Evolutionary conservation across 2,329 filamentous ascomycete species (phyloP).

Genomic region (Cadophora gregata): DNA sequence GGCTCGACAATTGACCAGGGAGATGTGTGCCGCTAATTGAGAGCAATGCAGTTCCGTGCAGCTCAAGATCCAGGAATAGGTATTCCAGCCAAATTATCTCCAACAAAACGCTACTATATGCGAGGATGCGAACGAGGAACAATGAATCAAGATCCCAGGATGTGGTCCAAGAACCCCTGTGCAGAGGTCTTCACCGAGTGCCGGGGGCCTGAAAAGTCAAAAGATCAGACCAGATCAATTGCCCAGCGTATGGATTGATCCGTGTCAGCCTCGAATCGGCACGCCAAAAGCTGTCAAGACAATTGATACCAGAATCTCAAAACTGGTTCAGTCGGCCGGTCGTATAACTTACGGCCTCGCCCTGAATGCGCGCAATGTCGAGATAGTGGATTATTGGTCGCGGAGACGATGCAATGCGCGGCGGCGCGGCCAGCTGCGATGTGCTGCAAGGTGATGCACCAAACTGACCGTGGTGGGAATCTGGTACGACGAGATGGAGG

Average conservation of each 20-base stretch:
- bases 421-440: neutral
- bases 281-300: neutral
- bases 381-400: neutral
- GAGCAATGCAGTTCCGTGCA: conserved; percentile 13
- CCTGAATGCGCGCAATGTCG: conserved; percentile 8
- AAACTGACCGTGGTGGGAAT: neutral
- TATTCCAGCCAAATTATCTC: neutral
- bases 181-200: conserved; percentile 6
- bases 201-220: neutral
- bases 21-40: conserved; percentile 9
- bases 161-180: neutral
- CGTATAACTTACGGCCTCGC: neutral
- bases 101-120: neutral
- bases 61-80: conserved; percentile 11
- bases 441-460: neutral
- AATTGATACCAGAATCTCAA: neutral
- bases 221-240: neutral
- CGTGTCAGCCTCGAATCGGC: neutral
- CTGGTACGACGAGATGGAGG: neutral
- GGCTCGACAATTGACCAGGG: neutral
- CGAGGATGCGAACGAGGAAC: neutral
- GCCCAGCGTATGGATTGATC: neutral
- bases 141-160: neutral
- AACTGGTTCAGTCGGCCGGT: neutral
- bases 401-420: neutral